Percentiles rank a stretch among this genome's conserved stretches.
Conservation (phyloP, 1,284 basidiomycete species). For the Cryptococcus sp. region DNA sequence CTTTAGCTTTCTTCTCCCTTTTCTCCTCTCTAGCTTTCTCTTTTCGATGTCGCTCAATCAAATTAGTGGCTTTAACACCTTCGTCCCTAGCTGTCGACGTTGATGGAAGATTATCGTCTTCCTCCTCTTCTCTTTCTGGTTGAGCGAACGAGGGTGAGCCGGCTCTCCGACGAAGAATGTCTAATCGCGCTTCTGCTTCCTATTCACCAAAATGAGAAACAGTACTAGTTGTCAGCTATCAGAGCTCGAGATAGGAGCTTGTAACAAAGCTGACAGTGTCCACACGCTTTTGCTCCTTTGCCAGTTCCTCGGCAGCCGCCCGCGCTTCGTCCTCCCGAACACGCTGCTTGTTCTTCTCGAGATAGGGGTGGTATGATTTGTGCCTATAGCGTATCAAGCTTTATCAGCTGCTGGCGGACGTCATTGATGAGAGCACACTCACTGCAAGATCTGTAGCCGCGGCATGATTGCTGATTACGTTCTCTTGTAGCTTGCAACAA, state of each 20-base stretch:
- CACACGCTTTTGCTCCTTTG: conserved; percentile 39
- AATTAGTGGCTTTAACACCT: conserved; percentile 8
- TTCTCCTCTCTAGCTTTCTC: conserved; percentile 31
- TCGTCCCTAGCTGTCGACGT: conserved; percentile 22
- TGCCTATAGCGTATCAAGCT: conserved; percentile 31
- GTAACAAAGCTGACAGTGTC: conserved; percentile 30
- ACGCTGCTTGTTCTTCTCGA: conserved; percentile 54
- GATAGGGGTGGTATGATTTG: conserved; percentile 55
- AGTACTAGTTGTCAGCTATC: too few species aligned
- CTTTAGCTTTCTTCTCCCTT: conserved; percentile 19
- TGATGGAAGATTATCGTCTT: conserved; percentile 33
- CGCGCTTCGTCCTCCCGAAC: conserved; percentile 53
- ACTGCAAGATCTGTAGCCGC: conserved; percentile 51
- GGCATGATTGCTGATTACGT: conserved; percentile 34
- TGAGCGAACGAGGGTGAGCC: conserved; percentile 27
- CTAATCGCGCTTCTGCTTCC: conserved; percentile 43
- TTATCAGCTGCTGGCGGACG: too few species aligned
- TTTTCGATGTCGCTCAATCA: conserved; percentile 38
- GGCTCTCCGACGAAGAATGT: conserved; percentile 37
- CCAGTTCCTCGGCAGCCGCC: conserved; percentile 43
- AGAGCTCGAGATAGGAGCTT: not conserved
- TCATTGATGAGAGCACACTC: conserved; percentile 5
- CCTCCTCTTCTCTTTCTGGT: conserved; percentile 3
- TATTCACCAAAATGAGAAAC: conserved; percentile 1
- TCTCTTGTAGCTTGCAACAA: too few species aligned